Conservation (phyloP, 371 early-diverging fungal genomes). For the Apophysomyces elegans region DNA sequence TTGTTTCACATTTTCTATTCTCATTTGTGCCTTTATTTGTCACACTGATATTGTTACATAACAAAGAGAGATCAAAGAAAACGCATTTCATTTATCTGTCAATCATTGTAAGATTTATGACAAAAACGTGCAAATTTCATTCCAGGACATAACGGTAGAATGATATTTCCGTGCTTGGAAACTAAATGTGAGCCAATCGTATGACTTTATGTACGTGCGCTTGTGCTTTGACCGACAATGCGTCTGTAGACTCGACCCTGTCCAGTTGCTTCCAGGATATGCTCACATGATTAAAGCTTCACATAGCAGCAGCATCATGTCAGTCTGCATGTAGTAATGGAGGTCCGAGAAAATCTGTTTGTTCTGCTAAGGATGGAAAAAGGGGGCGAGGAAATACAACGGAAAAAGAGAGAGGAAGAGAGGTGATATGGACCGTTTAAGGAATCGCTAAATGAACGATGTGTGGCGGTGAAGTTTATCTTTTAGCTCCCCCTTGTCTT, state of each 20-base stretch:
- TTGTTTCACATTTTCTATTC: background rate
- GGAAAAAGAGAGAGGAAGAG: background rate
- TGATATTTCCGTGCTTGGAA: background rate
- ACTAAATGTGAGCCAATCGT: background rate
- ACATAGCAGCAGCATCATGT: background rate
- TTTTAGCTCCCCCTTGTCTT: background rate
- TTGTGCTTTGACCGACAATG: conserved; percentile 1
- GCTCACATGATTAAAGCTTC: background rate
- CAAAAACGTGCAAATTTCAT: no score
- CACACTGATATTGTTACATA: background rate
- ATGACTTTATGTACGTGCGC: background rate
- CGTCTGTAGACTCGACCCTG: background rate
- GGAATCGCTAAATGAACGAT: conserved; percentile 3
- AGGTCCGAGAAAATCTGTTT: background rate
- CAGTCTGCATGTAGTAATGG: background rate
- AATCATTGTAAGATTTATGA: no score
- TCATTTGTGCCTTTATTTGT: background rate
- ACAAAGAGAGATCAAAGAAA: background rate
- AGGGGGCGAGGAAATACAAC: background rate
- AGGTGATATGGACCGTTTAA: background rate
- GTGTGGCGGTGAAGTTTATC: background rate
- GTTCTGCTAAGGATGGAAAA: background rate
- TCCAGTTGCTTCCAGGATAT: conserved; percentile 5
- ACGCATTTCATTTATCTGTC: background rate
- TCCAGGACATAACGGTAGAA: background rate